These are phyloP conservation scores for Lentinula aciculospora DNA, from an alignment of 768 basidiomycete genomes.

Conservation along the genomic window DNA sequence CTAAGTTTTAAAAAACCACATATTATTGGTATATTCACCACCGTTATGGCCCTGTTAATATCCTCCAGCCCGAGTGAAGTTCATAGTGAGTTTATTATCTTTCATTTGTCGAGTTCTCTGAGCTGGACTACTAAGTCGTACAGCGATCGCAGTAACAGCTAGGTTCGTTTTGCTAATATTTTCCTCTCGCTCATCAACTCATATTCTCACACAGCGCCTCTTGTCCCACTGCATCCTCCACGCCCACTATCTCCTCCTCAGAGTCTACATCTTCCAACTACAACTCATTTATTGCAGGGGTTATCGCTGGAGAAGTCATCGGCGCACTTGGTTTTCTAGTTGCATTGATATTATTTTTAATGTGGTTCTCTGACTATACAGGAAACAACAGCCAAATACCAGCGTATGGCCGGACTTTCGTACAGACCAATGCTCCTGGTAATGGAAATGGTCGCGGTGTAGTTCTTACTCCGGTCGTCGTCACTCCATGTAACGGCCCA, in stretches of 20 bases:
- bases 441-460: neutral
- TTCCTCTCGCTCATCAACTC: neutral
- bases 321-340: neutral
- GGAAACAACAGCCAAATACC: neutral
- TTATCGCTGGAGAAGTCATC: neutral
- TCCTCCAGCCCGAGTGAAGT: neutral
- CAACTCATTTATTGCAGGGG: neutral
- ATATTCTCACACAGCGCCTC: neutral
- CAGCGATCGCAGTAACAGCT: neutral
- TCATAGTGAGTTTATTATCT: neutral
- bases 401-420: neutral
- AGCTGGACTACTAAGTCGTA: neutral
- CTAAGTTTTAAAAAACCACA: constrained; percentile 85
- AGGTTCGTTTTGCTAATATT: neutral
- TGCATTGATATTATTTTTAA: neutral
- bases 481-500: neutral
- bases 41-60: constrained; percentile 72
- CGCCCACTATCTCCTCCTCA: neutral
- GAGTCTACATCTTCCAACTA: too few species aligned
- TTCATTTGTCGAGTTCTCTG: neutral
- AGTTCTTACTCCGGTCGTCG: neutral
- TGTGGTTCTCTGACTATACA: neutral
- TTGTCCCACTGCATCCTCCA: neutral
- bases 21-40: constrained; percentile 61
- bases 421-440: neutral